A percentile compares a stretch with the other conserved stretches of the same genome.
Conservation (phyloP, 257 asterid genomes). For the Buddleja alternifolia region DNA sequence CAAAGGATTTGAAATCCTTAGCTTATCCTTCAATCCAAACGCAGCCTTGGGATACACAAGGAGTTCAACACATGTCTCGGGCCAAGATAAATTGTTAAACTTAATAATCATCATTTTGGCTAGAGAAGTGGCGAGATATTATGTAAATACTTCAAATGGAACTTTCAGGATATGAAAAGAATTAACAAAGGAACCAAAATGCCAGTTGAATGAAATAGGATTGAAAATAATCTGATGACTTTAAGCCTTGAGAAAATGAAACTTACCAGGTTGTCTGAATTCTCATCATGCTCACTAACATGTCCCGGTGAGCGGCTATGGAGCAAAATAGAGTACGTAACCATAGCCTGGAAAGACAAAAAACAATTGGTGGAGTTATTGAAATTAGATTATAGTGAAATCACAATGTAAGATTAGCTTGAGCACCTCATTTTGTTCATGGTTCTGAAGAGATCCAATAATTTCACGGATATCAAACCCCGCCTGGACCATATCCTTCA, state of each 20-base stretch:
- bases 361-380: background rate
- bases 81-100: background rate
- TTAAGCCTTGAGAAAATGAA: background rate
- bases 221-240: background rate
- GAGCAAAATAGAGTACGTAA: slow-evolving; percentile 49
- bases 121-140: background rate
- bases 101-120: background rate
- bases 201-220: too few species aligned
- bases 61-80: background rate
- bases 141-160: too few species aligned
- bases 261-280: slow-evolving; percentile 23
- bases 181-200: too few species aligned
- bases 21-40: too few species aligned
- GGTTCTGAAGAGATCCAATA: slow-evolving; percentile 45
- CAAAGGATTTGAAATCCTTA: too few species aligned
- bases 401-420: slow-evolving; percentile 1
- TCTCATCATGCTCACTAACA: slow-evolving; percentile 14
- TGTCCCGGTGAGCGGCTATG: slow-evolving; percentile 34
- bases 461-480: slow-evolving; percentile 50
- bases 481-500: slow-evolving; percentile 42
- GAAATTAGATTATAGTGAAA: background rate
- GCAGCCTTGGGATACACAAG: background rate
- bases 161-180: too few species aligned
- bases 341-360: slow-evolving; percentile 49
- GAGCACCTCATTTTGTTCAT: slow-evolving; percentile 54